Conservation (phyloP, 1,139 yeast genomes). For the Hyphopichia pseudoburtonii region DNA sequence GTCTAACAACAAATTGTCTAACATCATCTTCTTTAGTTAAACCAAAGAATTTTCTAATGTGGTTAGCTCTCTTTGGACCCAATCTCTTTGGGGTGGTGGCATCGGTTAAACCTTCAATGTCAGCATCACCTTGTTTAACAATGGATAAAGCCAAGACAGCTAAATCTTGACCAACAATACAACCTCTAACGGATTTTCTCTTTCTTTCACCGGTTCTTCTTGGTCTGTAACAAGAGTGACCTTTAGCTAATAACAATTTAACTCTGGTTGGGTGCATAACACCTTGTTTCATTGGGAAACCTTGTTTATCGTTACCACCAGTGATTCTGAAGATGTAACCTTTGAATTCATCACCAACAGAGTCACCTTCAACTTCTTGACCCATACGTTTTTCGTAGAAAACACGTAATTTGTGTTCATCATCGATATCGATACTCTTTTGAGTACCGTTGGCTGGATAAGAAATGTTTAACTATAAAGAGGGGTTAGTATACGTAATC, state of each 20-base stretch:
- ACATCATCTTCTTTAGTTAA: conserved; percentile 97
- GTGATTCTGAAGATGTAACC: conserved; percentile 98
- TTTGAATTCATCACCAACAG: conserved; percentile 98
- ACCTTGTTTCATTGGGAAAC: conserved; percentile 99
- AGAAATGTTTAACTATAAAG: conserved; percentile 87
- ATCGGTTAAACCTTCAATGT: conserved; percentile 95
- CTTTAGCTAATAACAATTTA: conserved; percentile 89
- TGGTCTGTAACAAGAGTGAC: conserved; percentile 99
- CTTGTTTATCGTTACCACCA: conserved; percentile 99
- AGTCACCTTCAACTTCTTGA: conserved; percentile 99
- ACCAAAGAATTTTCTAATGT: conserved; percentile 99
- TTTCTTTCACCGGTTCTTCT: conserved; percentile 99
- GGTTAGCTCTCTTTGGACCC: conserved; percentile 99
- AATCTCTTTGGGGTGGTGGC: conserved; percentile 95
- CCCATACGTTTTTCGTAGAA: conserved; percentile 99
- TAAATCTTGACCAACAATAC: conserved; percentile 96
- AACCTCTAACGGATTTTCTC: conserved; percentile 99
- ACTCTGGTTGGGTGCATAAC: conserved; percentile 99
- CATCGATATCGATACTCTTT: conserved; percentile 96
- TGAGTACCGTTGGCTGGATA: conserved; percentile 99
- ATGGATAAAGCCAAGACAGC: conserved; percentile 91
- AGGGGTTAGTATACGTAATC: conserved; percentile 13
- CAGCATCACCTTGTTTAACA: conserved; percentile 96
- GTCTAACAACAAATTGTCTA: conserved; percentile 93
- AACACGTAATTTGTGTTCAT: conserved; percentile 97